These are phyloP conservation scores for Citrus sinensis DNA, from an alignment of 345 rosid genomes.

Conservation along the genomic window DVS_A1.0 CM039167.1:27313501-27314000, in stretches of 20 bases:
- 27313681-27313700: not conserved
- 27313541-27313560: not conserved
- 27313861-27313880: not conserved
- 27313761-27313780: not conserved
- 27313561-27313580: not conserved
- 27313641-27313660: not conserved
- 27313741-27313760: not conserved
- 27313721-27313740: not conserved
- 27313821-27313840: not conserved
- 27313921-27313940: not conserved
- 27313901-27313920: not conserved
- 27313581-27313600: not conserved
- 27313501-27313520: slow-evolving; percentile 71
- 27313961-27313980: not conserved
- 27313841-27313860: not conserved
- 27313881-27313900: not conserved
- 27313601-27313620: not conserved
- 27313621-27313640: not conserved
- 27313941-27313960: not conserved
- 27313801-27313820: not conserved
- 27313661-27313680: not conserved
- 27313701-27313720: not conserved
- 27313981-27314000: not conserved
- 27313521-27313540: not conserved
- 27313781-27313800: not conserved